Evolutionary conservation across 2,329 filamentous ascomycete species (phyloP), one percentile per base, ranked within the genome.

Genomic region (Diaporthe batatas): DNA sequence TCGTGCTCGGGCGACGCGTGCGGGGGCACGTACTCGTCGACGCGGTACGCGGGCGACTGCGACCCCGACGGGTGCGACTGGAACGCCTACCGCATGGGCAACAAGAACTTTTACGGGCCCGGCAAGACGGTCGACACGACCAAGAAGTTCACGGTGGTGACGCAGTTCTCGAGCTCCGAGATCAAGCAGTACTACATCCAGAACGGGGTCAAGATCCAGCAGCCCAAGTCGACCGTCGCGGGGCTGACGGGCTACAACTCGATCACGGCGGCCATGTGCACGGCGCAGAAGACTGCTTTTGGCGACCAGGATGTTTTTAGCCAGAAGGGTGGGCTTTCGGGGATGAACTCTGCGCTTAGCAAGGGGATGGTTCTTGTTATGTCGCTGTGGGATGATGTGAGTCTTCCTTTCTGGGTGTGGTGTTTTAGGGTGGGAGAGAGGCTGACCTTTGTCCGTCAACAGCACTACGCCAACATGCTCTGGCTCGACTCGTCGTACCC

Each of bases 51-150:
- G 18, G 89, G 89, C 73, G 81, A 87, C 55, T 92, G 91, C 82
- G 91, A 92, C 79, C 87, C 88, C 72, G 88, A 90, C 75, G 91
- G 91, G 29, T 92, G 91, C 77, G 90, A 91, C 79, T 91, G 89
- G 84, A 91, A 91, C 85, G 82, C 87, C 34, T 92, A 88, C 87
- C 89, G 90, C 77, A 85, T 89, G 83, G 90, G 90, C 57, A 86
- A 88, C 80, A 83, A 82, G 44, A 82, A 83, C 79, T 92, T 91
- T 84, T 92, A 88, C 81, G 91, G 90, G 49, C 82, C 85, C 0
- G 88, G 86, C 75, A 84, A 83, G 79, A 90, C 83, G 21, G 84
- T 92, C 74, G 86, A 91, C 79, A 91, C 89, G 67, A 86, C 79
- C 68, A 84, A 84, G 76, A 86, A 86, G 73, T 84, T 92, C 78